phyloP scores from a whole-genome alignment of 192 early-diverging fungal species.

The Diversispora epigaea region DNA sequence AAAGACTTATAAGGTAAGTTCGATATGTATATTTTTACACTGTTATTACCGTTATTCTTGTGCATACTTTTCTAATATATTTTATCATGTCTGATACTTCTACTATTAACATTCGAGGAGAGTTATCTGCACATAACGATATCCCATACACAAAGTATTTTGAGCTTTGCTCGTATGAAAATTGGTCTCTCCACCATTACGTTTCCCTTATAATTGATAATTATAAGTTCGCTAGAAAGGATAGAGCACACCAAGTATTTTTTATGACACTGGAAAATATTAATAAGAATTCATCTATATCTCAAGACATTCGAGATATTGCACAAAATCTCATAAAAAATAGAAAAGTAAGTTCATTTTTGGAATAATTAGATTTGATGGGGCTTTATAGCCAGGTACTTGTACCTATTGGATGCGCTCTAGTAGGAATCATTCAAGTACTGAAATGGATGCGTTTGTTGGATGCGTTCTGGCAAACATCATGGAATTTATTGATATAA shows the following conservation, averaged over 20 bases:
- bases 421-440: constrained; percentile 20
- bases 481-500: constrained; percentile 9
- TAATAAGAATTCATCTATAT: neutral
- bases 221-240: constrained; percentile 12
- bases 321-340: constrained; percentile 12
- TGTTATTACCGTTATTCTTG: too few species aligned
- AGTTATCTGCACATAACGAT: too few species aligned
- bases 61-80: too few species aligned
- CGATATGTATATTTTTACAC: too few species aligned
- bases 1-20: too few species aligned
- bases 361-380: constrained; percentile 3
- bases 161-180: too few species aligned
- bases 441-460: constrained; percentile 26
- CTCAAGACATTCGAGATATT: neutral
- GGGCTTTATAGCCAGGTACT: constrained; percentile 17
- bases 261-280: constrained; percentile 1
- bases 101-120: too few species aligned
- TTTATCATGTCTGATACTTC: too few species aligned
- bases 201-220: constrained; percentile 2
- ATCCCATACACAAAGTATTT: too few species aligned
- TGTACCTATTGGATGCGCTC: constrained; percentile 21
- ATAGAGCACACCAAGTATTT: neutral
- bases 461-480: constrained; percentile 12
- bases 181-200: neutral
- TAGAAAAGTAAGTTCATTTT: constrained; percentile 11